Conservation (phyloP, 2,329 filamentous ascomycete genomes). For the Phaeosphaeria sp. region DNA sequence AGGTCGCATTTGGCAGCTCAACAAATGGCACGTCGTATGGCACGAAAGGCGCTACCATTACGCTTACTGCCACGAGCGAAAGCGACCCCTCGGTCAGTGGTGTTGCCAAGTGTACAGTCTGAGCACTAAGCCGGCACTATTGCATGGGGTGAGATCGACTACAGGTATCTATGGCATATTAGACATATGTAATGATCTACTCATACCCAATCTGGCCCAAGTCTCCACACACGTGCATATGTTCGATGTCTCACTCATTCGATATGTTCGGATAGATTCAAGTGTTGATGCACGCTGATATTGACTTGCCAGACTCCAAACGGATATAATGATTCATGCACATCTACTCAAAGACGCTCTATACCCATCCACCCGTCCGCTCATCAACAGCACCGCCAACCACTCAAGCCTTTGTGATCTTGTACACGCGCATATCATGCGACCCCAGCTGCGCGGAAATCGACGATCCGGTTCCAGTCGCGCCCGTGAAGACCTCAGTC, state of each 20-base stretch:
- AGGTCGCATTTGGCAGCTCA: slow-evolving; percentile 51
- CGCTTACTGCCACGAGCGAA: slow-evolving; percentile 17
- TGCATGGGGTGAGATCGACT: background rate
- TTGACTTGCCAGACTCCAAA: too few species aligned
- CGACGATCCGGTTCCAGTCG: slow-evolving; percentile 13
- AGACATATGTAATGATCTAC: background rate
- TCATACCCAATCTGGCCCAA: background rate
- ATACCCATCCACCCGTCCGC: background rate
- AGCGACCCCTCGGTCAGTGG: slow-evolving; percentile 8
- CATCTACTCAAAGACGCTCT: too few species aligned
- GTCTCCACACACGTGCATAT: too few species aligned
- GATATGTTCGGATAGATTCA: too few species aligned
- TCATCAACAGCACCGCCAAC: background rate
- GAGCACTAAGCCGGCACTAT: background rate
- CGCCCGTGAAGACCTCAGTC: slow-evolving; percentile 21
- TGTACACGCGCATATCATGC: slow-evolving; percentile 23
- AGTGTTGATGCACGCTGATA: too few species aligned
- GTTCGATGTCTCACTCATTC: too few species aligned
- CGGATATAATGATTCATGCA: too few species aligned
- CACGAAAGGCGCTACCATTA: slow-evolving; percentile 17
- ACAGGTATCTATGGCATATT: background rate
- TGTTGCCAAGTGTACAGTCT: slow-evolving; percentile 12
- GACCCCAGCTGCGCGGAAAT: slow-evolving; percentile 10
- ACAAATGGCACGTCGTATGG: slow-evolving; percentile 34
- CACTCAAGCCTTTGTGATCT: slow-evolving; percentile 11